Base-by-base conservation (phyloP, 192 early-diverging fungal genomes). In the Linnemannia exigua region DNA sequence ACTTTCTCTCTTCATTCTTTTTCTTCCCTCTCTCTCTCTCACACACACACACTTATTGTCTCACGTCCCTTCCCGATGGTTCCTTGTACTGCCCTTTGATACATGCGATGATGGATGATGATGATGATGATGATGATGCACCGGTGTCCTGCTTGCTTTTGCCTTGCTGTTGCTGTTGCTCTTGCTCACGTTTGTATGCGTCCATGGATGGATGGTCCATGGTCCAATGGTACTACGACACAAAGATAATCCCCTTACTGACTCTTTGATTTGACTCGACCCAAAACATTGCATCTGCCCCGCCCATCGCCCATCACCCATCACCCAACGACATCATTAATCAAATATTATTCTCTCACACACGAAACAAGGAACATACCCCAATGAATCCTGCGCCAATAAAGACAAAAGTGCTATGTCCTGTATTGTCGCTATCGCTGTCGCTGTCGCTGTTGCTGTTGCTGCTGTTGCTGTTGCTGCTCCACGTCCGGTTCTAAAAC, bases 181-280 rank as follows among this genome's bases (percentile, higher is more conserved):
- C 41, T 44, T 44, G 41, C 41, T 44, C 41, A 6, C 9, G 5
- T 44, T 44, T 44, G 41, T 44, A 44, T 44, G 41, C 41, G 9
- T 44, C 41, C 41, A 44, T 44, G 41, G 41, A 44, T 44, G 41
- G n/a, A 44, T 44, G 41, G 41, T 44, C 25, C 58, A 63, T 63
- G 28, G 58, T 31, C 58, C 28, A 63, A 63, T 63, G 58, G 58
- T 63, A 31, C n/a, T n/a, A n/a, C n/a, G n/a, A n/a, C n/a, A n/a
- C 58, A 63, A 63, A 14, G 28, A 63, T 63, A 63, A 63, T 63
- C 58, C 58, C 28, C 58, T 63, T 63, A 63, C 58, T 63, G 52
- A 25, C 52, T 54, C n/a, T n/a, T n/a, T n/a, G n/a, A 44, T 31
- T 63, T 14, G 48, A 50, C 48, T 44, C 48, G 48, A 15, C 58